Conservation (phyloP, 2,329 filamentous ascomycete genomes). For the Alternaria sp. region DNA sequence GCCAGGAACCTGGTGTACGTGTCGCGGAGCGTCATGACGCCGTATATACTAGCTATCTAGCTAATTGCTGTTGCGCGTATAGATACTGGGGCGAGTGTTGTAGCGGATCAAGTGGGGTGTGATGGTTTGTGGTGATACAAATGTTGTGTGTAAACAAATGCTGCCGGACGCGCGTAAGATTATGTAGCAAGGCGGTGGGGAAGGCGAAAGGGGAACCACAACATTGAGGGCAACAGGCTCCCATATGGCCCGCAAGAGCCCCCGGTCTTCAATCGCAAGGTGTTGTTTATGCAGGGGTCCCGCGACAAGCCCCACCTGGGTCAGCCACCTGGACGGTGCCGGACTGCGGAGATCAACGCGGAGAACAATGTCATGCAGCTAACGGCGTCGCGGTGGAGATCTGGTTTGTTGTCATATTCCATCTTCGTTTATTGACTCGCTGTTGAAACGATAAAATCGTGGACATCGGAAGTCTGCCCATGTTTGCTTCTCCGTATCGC, state of each 20-base stretch:
- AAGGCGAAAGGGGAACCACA: conserved; percentile 24
- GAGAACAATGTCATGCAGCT: conserved; percentile 17
- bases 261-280: conserved; percentile 13
- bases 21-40: conserved; percentile 41
- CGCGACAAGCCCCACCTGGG: conserved; percentile 16
- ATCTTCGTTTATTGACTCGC: neutral
- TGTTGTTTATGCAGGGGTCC: conserved; percentile 21
- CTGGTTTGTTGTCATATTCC: neutral
- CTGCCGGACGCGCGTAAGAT: conserved; percentile 10
- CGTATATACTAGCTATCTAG: conserved; percentile 10
- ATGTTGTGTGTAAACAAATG: conserved; percentile 24
- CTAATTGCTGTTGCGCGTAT: conserved; percentile 23
- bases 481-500: conserved; percentile 7
- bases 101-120: conserved; percentile 12
- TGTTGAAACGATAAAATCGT: neutral
- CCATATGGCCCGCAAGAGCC: conserved; percentile 13
- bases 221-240: conserved; percentile 13
- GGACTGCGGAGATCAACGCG: conserved; percentile 22
- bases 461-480: neutral
- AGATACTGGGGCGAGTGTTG: conserved; percentile 11
- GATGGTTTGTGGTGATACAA: conserved; percentile 14
- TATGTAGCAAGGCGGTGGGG: conserved; percentile 12
- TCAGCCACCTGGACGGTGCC: conserved; percentile 17
- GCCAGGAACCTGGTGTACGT: conserved; percentile 60
- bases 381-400: conserved; percentile 8